Conservation (phyloP, 768 basidiomycete species). For the Arthromyces matolae region DNA sequence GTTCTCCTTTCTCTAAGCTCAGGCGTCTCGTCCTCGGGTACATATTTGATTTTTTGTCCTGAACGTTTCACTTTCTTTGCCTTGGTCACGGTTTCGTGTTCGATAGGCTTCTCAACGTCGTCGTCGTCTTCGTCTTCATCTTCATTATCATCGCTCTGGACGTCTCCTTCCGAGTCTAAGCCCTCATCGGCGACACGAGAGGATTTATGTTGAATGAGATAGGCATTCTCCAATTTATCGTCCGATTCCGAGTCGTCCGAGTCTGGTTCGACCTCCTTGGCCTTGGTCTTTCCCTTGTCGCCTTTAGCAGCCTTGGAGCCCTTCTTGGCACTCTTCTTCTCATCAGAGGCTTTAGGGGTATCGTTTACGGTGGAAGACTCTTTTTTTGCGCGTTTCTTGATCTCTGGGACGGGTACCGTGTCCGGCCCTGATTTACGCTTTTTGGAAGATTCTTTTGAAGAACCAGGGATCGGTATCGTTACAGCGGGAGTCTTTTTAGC, state of each 20-base stretch:
- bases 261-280: constrained; percentile 14
- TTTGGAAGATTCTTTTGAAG: constrained; percentile 22
- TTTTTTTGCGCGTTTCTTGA: constrained; percentile 26
- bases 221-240: constrained; percentile 34
- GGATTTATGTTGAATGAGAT: constrained; percentile 11
- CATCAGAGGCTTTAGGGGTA: constrained; percentile 15
- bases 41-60: no score
- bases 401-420: constrained; percentile 5
- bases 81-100: constrained; percentile 61
- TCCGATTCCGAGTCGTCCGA: constrained; percentile 29
- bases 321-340: constrained; percentile 16
- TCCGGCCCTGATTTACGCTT: constrained; percentile 32
- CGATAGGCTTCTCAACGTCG: constrained; percentile 16
- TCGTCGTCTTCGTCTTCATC: constrained; percentile 7
- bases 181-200: no score
- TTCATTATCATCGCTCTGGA: constrained; percentile 8
- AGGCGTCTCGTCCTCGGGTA: no score
- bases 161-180: no score
- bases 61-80: no score
- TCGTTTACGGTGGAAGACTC: background rate
- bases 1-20: no score
- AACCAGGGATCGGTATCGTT: constrained; percentile 16
- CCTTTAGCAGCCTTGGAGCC: constrained; percentile 12
- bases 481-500: constrained; percentile 13
- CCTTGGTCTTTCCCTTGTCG: constrained; percentile 15